A percentile compares a stretch with the other conserved stretches of the same genome.
These are phyloP conservation scores for Aspergillus aculeatinus DNA, from an alignment of 2,329 filamentous ascomycete species.

Conservation along the genomic window DNA sequence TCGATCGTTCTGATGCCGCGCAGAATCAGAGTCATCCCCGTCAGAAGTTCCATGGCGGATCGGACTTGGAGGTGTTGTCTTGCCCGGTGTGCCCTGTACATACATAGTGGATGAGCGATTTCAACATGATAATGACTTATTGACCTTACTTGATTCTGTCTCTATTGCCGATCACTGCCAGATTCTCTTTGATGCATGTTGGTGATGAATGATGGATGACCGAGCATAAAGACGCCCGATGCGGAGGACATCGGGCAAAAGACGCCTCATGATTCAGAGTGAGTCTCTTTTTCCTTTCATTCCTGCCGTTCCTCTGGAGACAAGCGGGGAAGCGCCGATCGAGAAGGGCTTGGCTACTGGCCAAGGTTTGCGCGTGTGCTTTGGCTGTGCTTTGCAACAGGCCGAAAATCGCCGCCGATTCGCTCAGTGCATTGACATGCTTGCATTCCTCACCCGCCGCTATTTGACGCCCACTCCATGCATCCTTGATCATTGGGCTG, in stretches of 20 bases:
- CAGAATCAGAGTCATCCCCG: not conserved
- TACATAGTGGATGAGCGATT: constrained; percentile 33
- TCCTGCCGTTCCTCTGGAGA: not conserved
- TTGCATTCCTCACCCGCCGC: not conserved
- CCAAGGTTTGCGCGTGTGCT: not conserved
- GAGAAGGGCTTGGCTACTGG: not conserved
- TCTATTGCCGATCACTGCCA: not conserved
- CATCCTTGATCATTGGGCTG: not conserved
- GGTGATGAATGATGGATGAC: not conserved
- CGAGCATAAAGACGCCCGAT: not conserved
- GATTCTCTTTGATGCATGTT: not conserved
- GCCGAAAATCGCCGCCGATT: not conserved
- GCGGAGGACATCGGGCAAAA: not conserved
- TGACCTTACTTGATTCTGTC: constrained; percentile 3
- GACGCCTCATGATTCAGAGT: not conserved
- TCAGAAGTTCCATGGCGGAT: constrained; percentile 21
- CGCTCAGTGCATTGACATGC: not conserved
- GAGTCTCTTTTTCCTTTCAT: not conserved
- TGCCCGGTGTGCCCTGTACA: constrained; percentile 40
- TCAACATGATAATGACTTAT: constrained; percentile 6
- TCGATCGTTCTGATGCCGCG: constrained; percentile 8
- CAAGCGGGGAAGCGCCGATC: not conserved
- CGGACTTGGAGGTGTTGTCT: constrained; percentile 26
- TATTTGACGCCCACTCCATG: not conserved
- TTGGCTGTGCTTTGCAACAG: not conserved